Conservation (phyloP, 2,329 filamentous ascomycete species). For the Dryadomyces quercus-mongolicae region DNA sequence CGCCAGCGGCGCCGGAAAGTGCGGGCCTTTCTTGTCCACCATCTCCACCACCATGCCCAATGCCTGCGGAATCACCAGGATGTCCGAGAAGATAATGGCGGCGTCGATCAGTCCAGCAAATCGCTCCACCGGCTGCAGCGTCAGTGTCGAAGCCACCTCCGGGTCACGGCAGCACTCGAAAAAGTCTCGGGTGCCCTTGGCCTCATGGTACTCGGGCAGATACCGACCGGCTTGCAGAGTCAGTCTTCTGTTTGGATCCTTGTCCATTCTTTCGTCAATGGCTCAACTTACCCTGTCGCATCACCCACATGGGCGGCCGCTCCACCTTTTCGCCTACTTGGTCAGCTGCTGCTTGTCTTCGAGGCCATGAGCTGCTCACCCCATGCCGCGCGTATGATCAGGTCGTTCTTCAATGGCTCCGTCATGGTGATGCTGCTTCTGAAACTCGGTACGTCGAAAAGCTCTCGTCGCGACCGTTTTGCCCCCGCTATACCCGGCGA, state of each 20-base stretch:
- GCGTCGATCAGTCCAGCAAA: slow-evolving; percentile 85
- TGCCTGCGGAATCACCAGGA: slow-evolving; percentile 92
- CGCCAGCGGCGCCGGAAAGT: slow-evolving; percentile 77
- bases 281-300: slow-evolving; percentile 71
- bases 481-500: too few relatives aligned
- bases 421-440: slow-evolving; percentile 52
- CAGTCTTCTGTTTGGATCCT: neutral
- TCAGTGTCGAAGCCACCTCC: slow-evolving; percentile 85
- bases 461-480: too few relatives aligned
- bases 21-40: slow-evolving; percentile 92
- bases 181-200: slow-evolving; percentile 83
- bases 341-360: neutral
- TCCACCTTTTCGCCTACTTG: slow-evolving; percentile 72
- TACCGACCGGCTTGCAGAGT: slow-evolving; percentile 71
- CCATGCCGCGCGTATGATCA: slow-evolving; percentile 79
- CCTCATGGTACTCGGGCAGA: slow-evolving; percentile 93
- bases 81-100: slow-evolving; percentile 98
- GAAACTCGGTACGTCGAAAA: too few relatives aligned
- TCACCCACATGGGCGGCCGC: slow-evolving; percentile 94
- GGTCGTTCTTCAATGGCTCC: slow-evolving; percentile 79
- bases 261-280: neutral
- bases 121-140: slow-evolving; percentile 87
- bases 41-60: slow-evolving; percentile 99
- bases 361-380: slow-evolving; percentile 34
- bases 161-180: slow-evolving; percentile 94